Evolutionary conservation across 768 basidiomycete species (phyloP), one percentile per base, ranked within the genome.

Genomic region (Lactarius tabidus): DNA sequence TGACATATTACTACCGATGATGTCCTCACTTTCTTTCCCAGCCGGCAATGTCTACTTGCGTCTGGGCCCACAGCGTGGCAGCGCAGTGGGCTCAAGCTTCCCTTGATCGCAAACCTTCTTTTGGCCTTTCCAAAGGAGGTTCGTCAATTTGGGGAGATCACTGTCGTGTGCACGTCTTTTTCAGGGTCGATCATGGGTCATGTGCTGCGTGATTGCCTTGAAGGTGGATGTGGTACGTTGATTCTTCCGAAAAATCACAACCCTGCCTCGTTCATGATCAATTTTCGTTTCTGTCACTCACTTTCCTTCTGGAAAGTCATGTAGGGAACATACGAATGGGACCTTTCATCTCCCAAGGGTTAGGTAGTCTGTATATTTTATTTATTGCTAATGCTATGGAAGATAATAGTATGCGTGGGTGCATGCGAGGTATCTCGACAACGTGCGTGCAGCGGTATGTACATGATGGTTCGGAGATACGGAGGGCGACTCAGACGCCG

Each of bases 341-440:
- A 15, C 14, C 0, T 6, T 39, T 18, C 18, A 5, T 41, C 20
- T 51, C 26, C 6, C 48, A 51, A 1, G 26, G 0, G 53, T 33
- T 54, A 33, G 18, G 3, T 54, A 10, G 38, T 14, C 12, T 54
- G 2, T 29, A 54, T 59, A 64, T 54, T 57, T 65, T 56, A 65
- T 65, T 51, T 51, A 51, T 51, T 51, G 48, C 26, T 65, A 53
- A 28, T 56, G 53, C 29, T 64, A 65, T 65, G 59, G 28, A 48
- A 43, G 58, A 64, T 59, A 59, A 55, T 64, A 59, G 54, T 64
- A 65, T 62, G 48, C 28, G 36, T 14, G 45, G 23, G 26, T 57
- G 55, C 41, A 48, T 63, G 64, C 59, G 29, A 65, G 64, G 64
- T 65, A 65, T 65, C 59, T 62, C 31, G 45, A 65, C 64, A n/a